Evolutionary conservation across 805 yeast species (phyloP).

Genomic region (Starmerella cellae): DNA sequence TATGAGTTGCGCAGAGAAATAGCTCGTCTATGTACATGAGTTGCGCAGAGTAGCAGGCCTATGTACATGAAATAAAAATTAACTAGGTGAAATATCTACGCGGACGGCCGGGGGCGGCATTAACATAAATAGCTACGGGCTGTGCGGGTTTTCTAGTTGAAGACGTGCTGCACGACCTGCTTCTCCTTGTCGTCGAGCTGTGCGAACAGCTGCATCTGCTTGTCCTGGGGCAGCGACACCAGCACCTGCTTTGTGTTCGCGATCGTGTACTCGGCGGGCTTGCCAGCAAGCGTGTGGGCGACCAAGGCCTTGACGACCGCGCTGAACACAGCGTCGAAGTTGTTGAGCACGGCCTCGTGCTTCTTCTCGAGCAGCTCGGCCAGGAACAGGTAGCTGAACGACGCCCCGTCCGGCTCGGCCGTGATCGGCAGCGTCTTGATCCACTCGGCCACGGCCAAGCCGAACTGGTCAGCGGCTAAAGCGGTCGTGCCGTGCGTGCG

Average conservation of each 20-base stretch:
- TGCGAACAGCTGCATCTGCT: conserved; percentile 51
- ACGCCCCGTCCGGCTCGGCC: conserved; percentile 80
- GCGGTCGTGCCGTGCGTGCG: conserved; percentile 42
- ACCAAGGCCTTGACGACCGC: conserved; percentile 60
- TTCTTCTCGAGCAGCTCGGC: conserved; percentile 54
- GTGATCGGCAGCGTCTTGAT: conserved; percentile 65
- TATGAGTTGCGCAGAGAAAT: too few species aligned
- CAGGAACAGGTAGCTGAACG: conserved; percentile 65
- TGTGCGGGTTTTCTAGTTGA: too few species aligned
- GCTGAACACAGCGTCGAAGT: conserved; percentile 50
- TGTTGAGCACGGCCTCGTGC: conserved; percentile 44
- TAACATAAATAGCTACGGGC: too few species aligned
- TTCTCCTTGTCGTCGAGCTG: conserved; percentile 50
- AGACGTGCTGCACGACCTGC: conserved; percentile 21
- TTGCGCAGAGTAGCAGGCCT: too few species aligned
- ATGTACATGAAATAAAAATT: too few species aligned
- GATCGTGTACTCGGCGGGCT: conserved; percentile 54
- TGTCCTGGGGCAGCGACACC: conserved; percentile 50
- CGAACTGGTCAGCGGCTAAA: conserved; percentile 42
- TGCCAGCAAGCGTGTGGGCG: conserved; percentile 54
- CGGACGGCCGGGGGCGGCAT: too few species aligned
- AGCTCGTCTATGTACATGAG: too few species aligned
- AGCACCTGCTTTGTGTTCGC: conserved; percentile 50
- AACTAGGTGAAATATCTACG: too few species aligned
- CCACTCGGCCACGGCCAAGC: conserved; percentile 62